Base-by-base conservation (phyloP, 192 early-diverging fungal genomes). In the Backusella morwellensis region DNA sequence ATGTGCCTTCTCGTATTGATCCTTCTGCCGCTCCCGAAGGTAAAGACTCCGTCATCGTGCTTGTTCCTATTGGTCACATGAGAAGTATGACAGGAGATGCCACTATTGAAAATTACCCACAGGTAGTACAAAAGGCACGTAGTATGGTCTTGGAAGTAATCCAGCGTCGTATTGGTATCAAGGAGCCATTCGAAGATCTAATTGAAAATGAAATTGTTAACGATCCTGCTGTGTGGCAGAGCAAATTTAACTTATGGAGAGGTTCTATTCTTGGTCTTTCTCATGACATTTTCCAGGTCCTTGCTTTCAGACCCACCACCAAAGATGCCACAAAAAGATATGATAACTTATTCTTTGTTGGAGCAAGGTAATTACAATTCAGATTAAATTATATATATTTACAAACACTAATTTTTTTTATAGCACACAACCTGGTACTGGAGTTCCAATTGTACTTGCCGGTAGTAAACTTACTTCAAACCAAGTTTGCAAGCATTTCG, bases 391-490 rank as follows among this genome's bases (percentile, higher is more conserved):
- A 40, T 70, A 11, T 70, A 38, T 70, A 3, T 40, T 7, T 70
- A 41, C 21, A 40, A n/a, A 70, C 0, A 35, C 8, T 56, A 9
- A 21, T 32, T 32, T 1, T 1, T 32, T 32, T 9, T 44, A 3
- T 44, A 87, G 85, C 34, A 87, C 89, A 3, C 88, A 90, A 74
- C 89, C 89, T 35, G 89, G 89, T 32, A 89, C 88, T 29, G 89
- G 89, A 67, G 89, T 90, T 17, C 89, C 89, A 35, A 86, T 90
- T 44, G 87, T 90, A 2, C 50, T 90, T 41, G 87, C 81, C 50
- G 85, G 88, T 35, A 85, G 88, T 35, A 85, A 82, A 42, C 41
- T 90, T 9, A 82, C 86, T 6, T 76, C 86, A 8, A 73, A 86
- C 12, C 84, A 87, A 73, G 83, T 90, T 50, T 73, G 75, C 66